Evolutionary conservation across 257 asterid genomes (phyloP).

Genomic region (Haberlea rhodopensis): DNA sequence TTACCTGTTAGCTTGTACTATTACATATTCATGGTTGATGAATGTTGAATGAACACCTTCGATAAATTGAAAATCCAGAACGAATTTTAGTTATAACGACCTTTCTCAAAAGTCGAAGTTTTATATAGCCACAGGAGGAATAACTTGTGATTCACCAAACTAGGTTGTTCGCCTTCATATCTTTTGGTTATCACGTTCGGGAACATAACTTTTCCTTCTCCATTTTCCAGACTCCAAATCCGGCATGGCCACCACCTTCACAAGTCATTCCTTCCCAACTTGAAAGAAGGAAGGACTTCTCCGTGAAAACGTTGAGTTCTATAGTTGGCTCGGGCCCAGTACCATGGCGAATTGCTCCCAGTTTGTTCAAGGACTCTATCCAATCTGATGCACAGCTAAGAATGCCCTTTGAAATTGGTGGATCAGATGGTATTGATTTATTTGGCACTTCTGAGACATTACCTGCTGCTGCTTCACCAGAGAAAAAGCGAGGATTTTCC

Average conservation of each 20-base stretch:
- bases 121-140: slow-evolving; percentile 18
- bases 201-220: slow-evolving; percentile 18
- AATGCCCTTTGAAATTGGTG: slow-evolving; percentile 46
- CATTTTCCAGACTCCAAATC: slow-evolving; percentile 83
- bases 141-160: slow-evolving; percentile 10
- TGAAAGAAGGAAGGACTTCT: slow-evolving; percentile 73
- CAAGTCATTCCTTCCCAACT: slow-evolving; percentile 71
- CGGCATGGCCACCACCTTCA: slow-evolving; percentile 99
- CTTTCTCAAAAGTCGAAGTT: slow-evolving; percentile 23
- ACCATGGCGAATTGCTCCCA: slow-evolving; percentile 82
- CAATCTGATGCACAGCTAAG: slow-evolving; percentile 52
- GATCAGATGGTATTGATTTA: slow-evolving; percentile 45
- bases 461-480: slow-evolving; percentile 40
- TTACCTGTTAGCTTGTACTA: background rate
- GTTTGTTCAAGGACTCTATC: slow-evolving; percentile 49
- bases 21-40: background rate
- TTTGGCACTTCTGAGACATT: slow-evolving; percentile 41
- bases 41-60: slow-evolving; percentile 5
- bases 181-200: slow-evolving; percentile 2
- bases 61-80: background rate
- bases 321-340: slow-evolving; percentile 80
- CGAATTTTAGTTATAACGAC: slow-evolving; percentile 9
- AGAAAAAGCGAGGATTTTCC: slow-evolving; percentile 46
- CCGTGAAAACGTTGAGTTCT: slow-evolving; percentile 60
- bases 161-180: slow-evolving; percentile 7